Evolutionary conservation across 2,329 filamentous ascomycete genomes (phyloP).

Genomic region (Aspergillus sp.): DNA sequence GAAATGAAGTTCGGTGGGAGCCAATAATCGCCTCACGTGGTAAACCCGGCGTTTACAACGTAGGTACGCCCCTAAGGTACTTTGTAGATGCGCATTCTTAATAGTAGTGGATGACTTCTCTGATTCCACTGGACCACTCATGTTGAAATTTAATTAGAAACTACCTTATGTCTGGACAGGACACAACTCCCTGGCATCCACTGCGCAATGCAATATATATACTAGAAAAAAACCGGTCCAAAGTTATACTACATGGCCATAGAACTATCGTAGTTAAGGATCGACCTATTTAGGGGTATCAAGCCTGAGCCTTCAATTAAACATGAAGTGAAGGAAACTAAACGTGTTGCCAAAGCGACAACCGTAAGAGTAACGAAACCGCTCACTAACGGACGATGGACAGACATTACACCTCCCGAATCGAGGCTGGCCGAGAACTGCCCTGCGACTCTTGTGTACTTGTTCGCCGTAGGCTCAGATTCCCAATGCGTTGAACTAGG

Average conservation of each 20-base stretch:
- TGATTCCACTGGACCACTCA: too few species aligned
- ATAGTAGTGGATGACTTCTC: too few species aligned
- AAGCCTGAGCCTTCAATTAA: conserved; percentile 6
- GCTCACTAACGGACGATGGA: not conserved
- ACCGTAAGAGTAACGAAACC: not conserved
- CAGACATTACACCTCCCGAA: conserved; percentile 34
- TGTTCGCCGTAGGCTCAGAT: conserved; percentile 61
- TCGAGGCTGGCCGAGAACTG: conserved; percentile 27
- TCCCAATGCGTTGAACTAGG: conserved; percentile 80
- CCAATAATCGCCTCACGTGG: conserved; percentile 19
- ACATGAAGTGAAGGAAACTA: conserved; percentile 3
- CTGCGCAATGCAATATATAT: too few species aligned
- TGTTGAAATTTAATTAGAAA: too few species aligned
- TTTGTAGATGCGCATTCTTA: too few species aligned
- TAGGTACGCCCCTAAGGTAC: too few species aligned
- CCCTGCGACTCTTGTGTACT: conserved; percentile 32
- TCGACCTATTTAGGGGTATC: not conserved
- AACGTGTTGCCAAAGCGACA: not conserved
- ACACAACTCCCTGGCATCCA: too few species aligned
- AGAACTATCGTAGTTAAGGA: not conserved
- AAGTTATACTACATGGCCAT: not conserved
- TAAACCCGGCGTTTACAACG: not conserved
- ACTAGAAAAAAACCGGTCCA: too few species aligned
- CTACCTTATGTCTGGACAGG: too few species aligned
- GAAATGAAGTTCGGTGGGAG: conserved; percentile 5